A percentile compares a stretch with the other conserved stretches of the same genome.
These are phyloP conservation scores for Polyporus arcularius DNA, from an alignment of 768 basidiomycete species.

Conservation along the genomic window DNA sequence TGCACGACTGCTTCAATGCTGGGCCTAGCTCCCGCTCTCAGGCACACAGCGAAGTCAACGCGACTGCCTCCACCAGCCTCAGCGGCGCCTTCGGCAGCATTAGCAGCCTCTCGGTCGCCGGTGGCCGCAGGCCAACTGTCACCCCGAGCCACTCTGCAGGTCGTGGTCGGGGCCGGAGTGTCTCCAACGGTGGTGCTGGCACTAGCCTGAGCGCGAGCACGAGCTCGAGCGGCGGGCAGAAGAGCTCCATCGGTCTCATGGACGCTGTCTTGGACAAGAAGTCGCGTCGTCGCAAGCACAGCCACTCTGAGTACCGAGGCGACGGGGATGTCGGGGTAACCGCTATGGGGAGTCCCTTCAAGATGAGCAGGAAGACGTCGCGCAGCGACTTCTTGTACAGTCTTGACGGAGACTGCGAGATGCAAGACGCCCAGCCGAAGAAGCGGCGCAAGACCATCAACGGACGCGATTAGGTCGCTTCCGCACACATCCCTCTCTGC, in stretches of 20 bases:
- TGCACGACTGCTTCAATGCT: not conserved
- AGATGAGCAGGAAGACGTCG: slow-evolving; percentile 14
- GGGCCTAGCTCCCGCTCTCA: not conserved
- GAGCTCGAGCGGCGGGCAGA: slow-evolving; percentile 16
- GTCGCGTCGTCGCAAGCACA: slow-evolving; percentile 10
- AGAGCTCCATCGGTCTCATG: slow-evolving; percentile 27
- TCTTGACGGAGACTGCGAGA: slow-evolving; percentile 25
- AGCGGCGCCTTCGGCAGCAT: not conserved
- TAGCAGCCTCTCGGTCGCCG: not conserved
- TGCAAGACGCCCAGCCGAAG: slow-evolving; percentile 45
- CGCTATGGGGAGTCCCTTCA: slow-evolving; percentile 28
- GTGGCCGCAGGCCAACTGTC: not conserved
- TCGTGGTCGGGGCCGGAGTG: not conserved
- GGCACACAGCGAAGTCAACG: not conserved
- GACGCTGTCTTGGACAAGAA: slow-evolving; percentile 25
- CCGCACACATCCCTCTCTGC: not conserved
- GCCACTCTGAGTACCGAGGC: slow-evolving; percentile 3
- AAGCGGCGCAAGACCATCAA: slow-evolving; percentile 48
- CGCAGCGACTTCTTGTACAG: slow-evolving; percentile 21
- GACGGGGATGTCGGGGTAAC: slow-evolving; percentile 24
- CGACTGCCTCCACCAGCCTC: not conserved
- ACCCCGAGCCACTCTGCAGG: not conserved
- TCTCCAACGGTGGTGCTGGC: not conserved
- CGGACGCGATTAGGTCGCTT: slow-evolving; percentile 20
- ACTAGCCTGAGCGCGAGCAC: slow-evolving; percentile 11